A percentile compares a stretch with the other conserved stretches of the same genome.
These are phyloP conservation scores for Neodidymelliopsis sp. DNA, from an alignment of 2,329 filamentous ascomycete species.

Conservation along the genomic window DNA sequence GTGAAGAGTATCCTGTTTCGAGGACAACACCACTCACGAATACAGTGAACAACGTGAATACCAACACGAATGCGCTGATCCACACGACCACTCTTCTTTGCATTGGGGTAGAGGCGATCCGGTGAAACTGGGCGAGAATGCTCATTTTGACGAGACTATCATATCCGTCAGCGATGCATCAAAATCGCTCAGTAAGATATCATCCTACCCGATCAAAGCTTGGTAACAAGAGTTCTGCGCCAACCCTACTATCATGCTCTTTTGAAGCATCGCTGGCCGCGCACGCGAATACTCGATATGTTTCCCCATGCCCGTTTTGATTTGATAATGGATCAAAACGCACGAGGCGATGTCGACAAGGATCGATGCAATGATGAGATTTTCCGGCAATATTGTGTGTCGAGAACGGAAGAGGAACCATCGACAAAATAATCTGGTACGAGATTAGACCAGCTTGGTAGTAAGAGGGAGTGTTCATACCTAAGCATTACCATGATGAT, in stretches of 20 bases:
- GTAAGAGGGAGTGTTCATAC: neutral
- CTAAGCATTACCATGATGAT: neutral
- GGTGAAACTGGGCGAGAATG: slow-evolving; percentile 1
- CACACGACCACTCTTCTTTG: neutral
- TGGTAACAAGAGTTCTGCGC: neutral
- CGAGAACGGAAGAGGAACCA: neutral
- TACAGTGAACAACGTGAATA: neutral
- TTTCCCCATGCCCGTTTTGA: neutral
- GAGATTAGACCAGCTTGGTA: neutral
- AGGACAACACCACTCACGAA: neutral
- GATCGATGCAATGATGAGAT: neutral
- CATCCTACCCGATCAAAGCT: neutral
- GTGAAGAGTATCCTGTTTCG: neutral
- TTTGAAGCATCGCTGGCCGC: neutral
- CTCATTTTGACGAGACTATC: neutral
- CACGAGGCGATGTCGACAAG: neutral
- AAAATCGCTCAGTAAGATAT: too few species aligned
- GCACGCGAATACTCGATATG: slow-evolving; percentile 2
- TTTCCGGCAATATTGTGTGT: neutral
- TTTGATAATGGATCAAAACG: slow-evolving; percentile 1
- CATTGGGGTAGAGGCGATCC: neutral
- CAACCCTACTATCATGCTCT: slow-evolving; percentile 1
- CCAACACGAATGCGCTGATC: neutral
- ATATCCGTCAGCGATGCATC: too few species aligned
- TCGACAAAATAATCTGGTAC: neutral